phyloP scores from a whole-genome alignment of 805 yeast genomes.

The Blastobotrys peoriensis region DNA sequence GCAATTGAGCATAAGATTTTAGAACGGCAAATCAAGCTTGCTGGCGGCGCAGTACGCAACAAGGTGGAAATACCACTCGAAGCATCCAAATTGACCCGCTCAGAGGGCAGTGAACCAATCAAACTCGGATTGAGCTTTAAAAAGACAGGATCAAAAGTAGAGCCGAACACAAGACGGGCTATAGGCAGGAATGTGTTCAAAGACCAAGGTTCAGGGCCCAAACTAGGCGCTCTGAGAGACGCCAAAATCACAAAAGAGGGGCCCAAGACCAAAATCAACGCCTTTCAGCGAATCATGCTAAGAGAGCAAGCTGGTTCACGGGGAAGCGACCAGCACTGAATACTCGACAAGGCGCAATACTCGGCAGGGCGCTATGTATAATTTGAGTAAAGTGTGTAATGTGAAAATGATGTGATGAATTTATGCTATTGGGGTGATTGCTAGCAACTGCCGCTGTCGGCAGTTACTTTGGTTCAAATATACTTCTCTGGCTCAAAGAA shows the following conservation, averaged over 20 bases:
- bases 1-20: conserved; percentile 39
- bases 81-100: conserved; percentile 6
- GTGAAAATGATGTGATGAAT: no score
- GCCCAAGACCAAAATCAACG: no score
- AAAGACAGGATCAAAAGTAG: background rate
- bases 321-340: no score
- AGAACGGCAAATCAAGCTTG: conserved; percentile 49
- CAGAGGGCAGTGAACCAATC: conserved; percentile 1
- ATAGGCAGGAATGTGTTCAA: background rate
- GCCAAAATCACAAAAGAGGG: no score
- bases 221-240: no score
- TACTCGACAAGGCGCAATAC: no score
- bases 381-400: no score
- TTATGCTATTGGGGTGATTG: no score
- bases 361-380: no score
- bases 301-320: conserved; percentile 8
- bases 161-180: background rate
- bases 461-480: background rate
- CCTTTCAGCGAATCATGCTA: conserved; percentile 16
- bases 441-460: no score
- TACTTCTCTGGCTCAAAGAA: conserved; percentile 30
- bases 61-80: no score
- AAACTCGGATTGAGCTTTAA: background rate
- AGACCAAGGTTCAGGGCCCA: background rate
- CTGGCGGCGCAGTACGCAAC: no score